These are phyloP conservation scores for Cutaneotrichosporon dermatis DNA, from an alignment of 1,284 basidiomycete species.

Conservation along the genomic window DNA sequence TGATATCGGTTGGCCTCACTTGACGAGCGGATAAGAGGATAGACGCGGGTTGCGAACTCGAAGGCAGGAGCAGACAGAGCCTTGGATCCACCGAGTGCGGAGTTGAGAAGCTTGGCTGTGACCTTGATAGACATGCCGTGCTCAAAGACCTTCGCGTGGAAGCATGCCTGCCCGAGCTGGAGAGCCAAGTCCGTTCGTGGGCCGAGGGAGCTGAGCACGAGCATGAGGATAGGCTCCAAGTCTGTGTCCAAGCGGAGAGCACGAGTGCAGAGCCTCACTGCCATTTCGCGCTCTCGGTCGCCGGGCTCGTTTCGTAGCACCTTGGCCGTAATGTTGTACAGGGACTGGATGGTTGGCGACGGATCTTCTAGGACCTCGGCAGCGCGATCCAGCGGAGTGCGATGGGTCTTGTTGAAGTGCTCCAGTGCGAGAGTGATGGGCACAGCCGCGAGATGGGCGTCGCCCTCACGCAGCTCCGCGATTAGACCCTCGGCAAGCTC, in stretches of 20 bases:
- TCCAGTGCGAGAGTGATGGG: constrained; percentile 13
- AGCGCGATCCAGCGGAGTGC: neutral
- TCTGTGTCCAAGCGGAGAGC: constrained; percentile 6
- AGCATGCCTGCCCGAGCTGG: neutral
- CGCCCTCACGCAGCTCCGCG: constrained; percentile 11
- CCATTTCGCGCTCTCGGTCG: constrained; percentile 8
- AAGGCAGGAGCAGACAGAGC: constrained; percentile 19
- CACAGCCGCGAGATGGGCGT: constrained; percentile 7
- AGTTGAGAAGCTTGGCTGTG: neutral
- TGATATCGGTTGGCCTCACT: neutral
- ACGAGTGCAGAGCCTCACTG: constrained; percentile 13
- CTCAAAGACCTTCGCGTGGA: neutral
- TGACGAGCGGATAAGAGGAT: constrained; percentile 9
- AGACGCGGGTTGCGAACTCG: constrained; percentile 19
- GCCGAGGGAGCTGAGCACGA: neutral
- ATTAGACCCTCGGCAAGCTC: constrained; percentile 4
- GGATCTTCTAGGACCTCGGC: neutral
- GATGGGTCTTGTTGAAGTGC: neutral
- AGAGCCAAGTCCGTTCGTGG: neutral
- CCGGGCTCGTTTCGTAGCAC: neutral
- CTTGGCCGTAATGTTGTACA: neutral
- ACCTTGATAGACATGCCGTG: neutral
- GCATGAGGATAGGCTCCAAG: constrained; percentile 1
- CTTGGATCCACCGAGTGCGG: neutral
- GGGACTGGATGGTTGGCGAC: neutral